Evolutionary conservation across 179 eudicot genomes (phyloP), one percentile per base, ranked within the genome.

Genomic region (Camellia oleifera): DNA sequence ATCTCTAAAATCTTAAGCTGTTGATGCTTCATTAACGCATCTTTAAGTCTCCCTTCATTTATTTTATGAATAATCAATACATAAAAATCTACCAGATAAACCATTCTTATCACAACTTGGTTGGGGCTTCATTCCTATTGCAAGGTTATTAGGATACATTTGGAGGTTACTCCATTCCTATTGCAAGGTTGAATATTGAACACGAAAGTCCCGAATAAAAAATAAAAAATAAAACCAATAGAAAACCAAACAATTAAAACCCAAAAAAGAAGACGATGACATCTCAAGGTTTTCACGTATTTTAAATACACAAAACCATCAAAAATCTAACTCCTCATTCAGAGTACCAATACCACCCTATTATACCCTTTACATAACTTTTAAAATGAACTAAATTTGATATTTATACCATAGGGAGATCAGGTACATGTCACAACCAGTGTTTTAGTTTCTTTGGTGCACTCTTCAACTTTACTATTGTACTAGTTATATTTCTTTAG

Each of bases 351-450:
- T n/a, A 14, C 58, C 18, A 7, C 56, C 46, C n/a, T 53, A 75
- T 83, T 18, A 61, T 79, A 80, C 75, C 32, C 74, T 79, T 76
- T 79, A 83, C 86, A 81, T 76, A 77, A 79, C 82, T 67, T 76
- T 14, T 32, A 77, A 72, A 83, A 18, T 4, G 67, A 73, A 72
- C 82, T 79, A 78, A 79, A 81, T 45, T 77, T 70, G 65, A 74
- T 82, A 57, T 71, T 60, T 7, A 15, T 61, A 63, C 73, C 15
- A 64, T 69, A 78, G 20, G 69, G 63, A 48, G 63, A 78, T 84
- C 74, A 74, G 78, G 83, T 78, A 74, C 76, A 60, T 15, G 60
- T 40, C 69, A 78, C 60, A 13, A 45, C 20, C 83, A 78, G 75
- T 53, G 5, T 77, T 70, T 69, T 71, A 48, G 69, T 63, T 63